Base-by-base conservation (phyloP, 306 rosid species). In the Lathyrus aphaca region DNA sequence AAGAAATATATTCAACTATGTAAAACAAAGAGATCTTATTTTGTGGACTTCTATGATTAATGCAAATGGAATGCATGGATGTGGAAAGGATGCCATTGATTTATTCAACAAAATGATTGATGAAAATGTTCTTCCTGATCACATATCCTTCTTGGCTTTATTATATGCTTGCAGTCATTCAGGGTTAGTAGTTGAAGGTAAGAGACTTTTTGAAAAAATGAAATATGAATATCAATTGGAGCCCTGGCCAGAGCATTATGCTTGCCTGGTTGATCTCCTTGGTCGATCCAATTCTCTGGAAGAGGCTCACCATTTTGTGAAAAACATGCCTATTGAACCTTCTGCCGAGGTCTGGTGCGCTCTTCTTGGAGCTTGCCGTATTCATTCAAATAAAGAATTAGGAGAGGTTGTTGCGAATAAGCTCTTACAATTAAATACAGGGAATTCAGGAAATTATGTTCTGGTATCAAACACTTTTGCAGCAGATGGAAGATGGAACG, bases 91-190 rank as follows among this genome's bases (percentile, higher is more conserved):
- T 64, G 91, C 94, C 58, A 35, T 87, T 59, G 80, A 82, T 59
- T 76, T 84, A 48, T 85, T 87, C 76, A 69, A 71, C 44, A 69
- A 59, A 81, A 87, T 87, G 89, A 83, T 72, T 5, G 70, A n/a
- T 15, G 81, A 69, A 69, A 80, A 80, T 63, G 42, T 84, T 48
- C 64, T 77, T 73, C 94, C 94, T 40, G 94, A 87, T 79, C 88
- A 84, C 56, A 72, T 90, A 68, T 81, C 91, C n/a, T 90, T 90
- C 78, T 69, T 90, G 84, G 85, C 91, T 27, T 78, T 90, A 68
- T 77, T 90, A 72, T 64, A 83, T 73, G 96, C 94, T 32, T 87
- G 94, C 78, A 87, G 96, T 77, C 96, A 90, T 81, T 86, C 96
- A 5, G 94, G 94, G 54, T 73, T 90, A 81, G 69, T 84, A 16